A percentile compares a stretch with the other conserved stretches of the same genome.
phyloP scores from a whole-genome alignment of 2,329 filamentous ascomycete species.

The Blastomyces parvus region DNA sequence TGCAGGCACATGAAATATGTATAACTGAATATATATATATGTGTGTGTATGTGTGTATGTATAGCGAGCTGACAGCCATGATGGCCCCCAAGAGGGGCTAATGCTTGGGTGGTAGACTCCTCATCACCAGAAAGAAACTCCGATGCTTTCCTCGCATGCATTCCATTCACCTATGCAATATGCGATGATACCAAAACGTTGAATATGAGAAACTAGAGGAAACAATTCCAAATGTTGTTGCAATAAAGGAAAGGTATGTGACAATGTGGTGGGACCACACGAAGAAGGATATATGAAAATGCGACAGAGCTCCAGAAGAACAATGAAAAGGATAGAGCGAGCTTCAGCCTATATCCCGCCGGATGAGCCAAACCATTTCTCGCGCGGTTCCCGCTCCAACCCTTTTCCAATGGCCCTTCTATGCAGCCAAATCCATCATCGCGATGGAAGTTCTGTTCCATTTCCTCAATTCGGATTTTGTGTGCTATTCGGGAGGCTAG shows the following conservation, averaged over 20 bases:
- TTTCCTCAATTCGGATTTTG: neutral
- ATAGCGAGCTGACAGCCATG: constrained; percentile 3
- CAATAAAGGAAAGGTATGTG: neutral
- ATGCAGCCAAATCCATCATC: neutral
- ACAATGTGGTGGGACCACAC: neutral
- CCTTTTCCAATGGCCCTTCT: neutral
- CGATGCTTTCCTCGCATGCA: neutral
- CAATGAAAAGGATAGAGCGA: neutral
- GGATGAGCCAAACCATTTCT: neutral
- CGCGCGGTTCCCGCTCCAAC: too few species aligned
- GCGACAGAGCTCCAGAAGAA: neutral
- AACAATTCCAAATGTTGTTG: neutral
- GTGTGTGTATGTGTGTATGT: neutral
- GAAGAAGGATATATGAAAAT: neutral
- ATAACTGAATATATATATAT: neutral
- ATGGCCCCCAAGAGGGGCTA: neutral
- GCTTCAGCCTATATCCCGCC: neutral
- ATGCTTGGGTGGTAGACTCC: neutral
- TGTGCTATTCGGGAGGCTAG: neutral
- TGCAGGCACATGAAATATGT: neutral
- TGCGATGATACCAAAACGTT: neutral
- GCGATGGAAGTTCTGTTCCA: neutral
- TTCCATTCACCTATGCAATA: constrained; percentile 1
- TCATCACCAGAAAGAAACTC: constrained; percentile 1
- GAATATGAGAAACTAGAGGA: neutral